Base-by-base conservation (phyloP, 257 asterid genomes). In the Plantago major region DNA sequence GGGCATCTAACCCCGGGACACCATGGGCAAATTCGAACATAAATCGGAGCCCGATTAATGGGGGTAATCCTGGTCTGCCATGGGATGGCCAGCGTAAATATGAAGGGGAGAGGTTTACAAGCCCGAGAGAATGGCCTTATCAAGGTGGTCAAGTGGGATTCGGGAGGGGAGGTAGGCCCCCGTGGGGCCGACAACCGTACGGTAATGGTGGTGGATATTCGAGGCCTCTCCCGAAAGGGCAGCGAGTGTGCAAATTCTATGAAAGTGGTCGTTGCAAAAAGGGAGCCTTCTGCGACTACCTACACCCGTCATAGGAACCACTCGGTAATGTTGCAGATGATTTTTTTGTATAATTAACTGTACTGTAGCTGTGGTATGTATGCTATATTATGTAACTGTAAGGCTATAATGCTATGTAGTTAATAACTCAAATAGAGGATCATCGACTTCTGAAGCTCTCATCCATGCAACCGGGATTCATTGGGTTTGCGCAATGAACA, bases 201-300 rank as follows among this genome's bases (percentile, higher is more conserved):
- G 82, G 84, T 9, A 83, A 89, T 8, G 78, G 63, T 18, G 46
- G 47, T 13, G 61, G 95, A 26, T 82, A 88, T 69, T 65, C 89
- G 4, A 80, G 92, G 68, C 78, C 88, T 30, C 75, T 78, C 6
- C 88, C 86, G 0, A 89, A 78, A 73, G 91, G 88, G 66, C 93
- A 92, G 51, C 75, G 99, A 48, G 82, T 93, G 28, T 93, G 99
- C 55, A 93, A 87, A 69, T 93, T 89, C 69, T 89, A 83, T 9
- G 99, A 81, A 71, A 82, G 88, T 42, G 99, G 97, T 28, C 95
- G 69, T 55, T 93, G 99, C 87, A 84, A 74, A 69, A 93, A 93
- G 75, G 99, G 99, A 3, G 88, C 97, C 6, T 87, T 81, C 11
- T 93, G 99, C 7, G 96, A 83, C 65, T 89, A 89, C 67, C 84